phyloP scores from a whole-genome alignment of 177 flowering plant species.

The Vitis hybrid region DNA sequence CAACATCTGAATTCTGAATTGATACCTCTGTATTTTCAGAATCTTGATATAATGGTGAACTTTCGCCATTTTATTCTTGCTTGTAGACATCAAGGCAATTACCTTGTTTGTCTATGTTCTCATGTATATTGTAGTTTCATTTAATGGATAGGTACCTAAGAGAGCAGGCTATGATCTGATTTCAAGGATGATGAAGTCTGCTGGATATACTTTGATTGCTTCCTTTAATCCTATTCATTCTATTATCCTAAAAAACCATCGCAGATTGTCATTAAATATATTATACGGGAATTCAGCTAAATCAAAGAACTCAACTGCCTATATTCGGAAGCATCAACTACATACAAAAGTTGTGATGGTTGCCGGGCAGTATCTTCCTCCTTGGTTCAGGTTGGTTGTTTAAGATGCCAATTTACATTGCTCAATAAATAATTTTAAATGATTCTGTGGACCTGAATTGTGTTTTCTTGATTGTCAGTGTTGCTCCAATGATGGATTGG shows the following conservation, averaged over 20 bases:
- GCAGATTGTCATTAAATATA: constrained; percentile 33
- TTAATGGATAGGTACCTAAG: constrained; percentile 39
- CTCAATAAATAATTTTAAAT: neutral
- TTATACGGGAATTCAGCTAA: constrained; percentile 20
- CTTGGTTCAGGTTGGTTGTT: constrained; percentile 68
- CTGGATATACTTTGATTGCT: constrained; percentile 43
- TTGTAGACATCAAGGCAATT: neutral
- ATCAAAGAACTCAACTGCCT: constrained; percentile 25
- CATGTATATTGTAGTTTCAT: constrained; percentile 24
- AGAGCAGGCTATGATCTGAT: constrained; percentile 32
- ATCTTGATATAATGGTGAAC: too few relatives aligned
- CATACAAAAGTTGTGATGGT: constrained; percentile 39
- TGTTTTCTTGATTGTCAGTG: constrained; percentile 42
- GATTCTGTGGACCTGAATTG: neutral
- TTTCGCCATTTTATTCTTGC: neutral
- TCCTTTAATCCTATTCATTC: constrained; percentile 49
- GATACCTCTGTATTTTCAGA: too few relatives aligned
- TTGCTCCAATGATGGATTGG: constrained; percentile 99
- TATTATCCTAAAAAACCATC: constrained; percentile 31
- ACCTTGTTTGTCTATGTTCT: constrained; percentile 2
- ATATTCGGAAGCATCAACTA: constrained; percentile 22
- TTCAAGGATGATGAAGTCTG: constrained; percentile 54
- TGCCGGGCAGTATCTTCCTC: constrained; percentile 55
- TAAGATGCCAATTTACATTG: neutral
- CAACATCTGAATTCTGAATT: too few relatives aligned